Percentiles rank a stretch among this genome's conserved stretches.
Evolutionary conservation across 495 filamentous ascomycete genomes (phyloP).

Genomic region (Daldinia childiae): DNA sequence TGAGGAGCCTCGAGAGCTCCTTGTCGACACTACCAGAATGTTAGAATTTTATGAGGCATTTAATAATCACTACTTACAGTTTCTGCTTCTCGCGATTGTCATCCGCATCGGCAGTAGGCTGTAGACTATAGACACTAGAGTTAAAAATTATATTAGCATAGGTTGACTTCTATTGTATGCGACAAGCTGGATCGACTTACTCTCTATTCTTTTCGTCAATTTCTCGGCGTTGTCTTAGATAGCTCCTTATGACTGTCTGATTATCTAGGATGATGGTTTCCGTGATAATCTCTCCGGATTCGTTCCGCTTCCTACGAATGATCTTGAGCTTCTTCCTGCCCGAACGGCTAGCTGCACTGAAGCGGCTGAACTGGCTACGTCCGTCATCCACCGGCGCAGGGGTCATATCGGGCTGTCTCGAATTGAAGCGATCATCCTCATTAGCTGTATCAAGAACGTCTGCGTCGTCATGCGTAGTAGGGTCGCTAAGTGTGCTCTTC

Average conservation of each 20-base stretch:
- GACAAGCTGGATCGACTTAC: conserved; percentile 52
- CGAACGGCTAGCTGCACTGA: conserved; percentile 72
- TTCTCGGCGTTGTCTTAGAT: conserved; percentile 61
- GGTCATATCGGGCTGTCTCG: conserved; percentile 49
- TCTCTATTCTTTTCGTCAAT: conserved; percentile 73
- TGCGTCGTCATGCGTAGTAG: conserved; percentile 68
- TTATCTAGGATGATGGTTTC: conserved; percentile 73
- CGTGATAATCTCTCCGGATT: conserved; percentile 68
- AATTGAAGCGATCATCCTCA: conserved; percentile 65
- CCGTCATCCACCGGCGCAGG: conserved; percentile 73
- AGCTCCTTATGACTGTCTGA: conserved; percentile 75
- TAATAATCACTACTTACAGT: conserved; percentile 57
- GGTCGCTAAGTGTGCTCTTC: conserved; percentile 72
- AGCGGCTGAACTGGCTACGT: conserved; percentile 83
- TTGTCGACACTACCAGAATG: conserved; percentile 66
- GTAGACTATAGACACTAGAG: conserved; percentile 57
- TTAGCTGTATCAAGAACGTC: conserved; percentile 69
- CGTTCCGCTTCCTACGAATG: conserved; percentile 67
- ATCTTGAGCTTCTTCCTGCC: conserved; percentile 80
- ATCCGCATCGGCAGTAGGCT: conserved; percentile 80
- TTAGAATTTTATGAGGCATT: conserved; percentile 49
- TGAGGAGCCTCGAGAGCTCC: conserved; percentile 82
- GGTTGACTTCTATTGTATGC: neutral
- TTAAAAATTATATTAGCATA: conserved; percentile 37
- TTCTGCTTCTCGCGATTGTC: conserved; percentile 62